These are phyloP conservation scores for Gossypium gossypioides DNA, from an alignment of 441 rosid species.

Conservation along the genomic window DNA sequence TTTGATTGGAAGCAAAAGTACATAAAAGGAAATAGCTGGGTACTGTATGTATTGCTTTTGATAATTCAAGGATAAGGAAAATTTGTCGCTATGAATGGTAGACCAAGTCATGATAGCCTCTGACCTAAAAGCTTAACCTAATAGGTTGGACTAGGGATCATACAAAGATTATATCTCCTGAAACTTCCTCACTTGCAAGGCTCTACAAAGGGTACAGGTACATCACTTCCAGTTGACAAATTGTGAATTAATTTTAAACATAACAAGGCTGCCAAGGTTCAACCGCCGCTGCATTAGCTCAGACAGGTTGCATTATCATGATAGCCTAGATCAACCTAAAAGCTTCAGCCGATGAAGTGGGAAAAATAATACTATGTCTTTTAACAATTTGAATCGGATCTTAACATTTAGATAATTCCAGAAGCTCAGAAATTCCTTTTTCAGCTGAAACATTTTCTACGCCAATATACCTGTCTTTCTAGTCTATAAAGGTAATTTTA, in stretches of 20 bases:
- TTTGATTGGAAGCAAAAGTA: not conserved
- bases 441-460: not conserved
- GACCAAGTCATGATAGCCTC: not conserved
- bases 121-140: not conserved
- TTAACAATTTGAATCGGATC: not conserved
- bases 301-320: not conserved
- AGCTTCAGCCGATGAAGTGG: too few relatives aligned
- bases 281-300: not conserved
- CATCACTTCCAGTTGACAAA: not conserved
- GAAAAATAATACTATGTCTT: too few relatives aligned
- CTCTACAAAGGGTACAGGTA: not conserved
- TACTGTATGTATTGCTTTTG: not conserved
- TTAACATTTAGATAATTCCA: not conserved
- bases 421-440: not conserved
- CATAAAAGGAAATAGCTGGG: not conserved
- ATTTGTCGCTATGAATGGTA: not conserved
- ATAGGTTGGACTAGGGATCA: not conserved
- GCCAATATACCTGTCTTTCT: not conserved
- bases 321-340: not conserved
- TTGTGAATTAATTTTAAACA: not conserved
- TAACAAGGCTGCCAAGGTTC: not conserved
- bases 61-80: not conserved
- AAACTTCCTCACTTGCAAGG: conserved; percentile 1
- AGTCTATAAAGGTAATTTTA: not conserved
- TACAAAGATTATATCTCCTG: not conserved